Evolutionary conservation across 768 basidiomycete genomes (phyloP).

Genomic region (Mycena chlorophos): DNA sequence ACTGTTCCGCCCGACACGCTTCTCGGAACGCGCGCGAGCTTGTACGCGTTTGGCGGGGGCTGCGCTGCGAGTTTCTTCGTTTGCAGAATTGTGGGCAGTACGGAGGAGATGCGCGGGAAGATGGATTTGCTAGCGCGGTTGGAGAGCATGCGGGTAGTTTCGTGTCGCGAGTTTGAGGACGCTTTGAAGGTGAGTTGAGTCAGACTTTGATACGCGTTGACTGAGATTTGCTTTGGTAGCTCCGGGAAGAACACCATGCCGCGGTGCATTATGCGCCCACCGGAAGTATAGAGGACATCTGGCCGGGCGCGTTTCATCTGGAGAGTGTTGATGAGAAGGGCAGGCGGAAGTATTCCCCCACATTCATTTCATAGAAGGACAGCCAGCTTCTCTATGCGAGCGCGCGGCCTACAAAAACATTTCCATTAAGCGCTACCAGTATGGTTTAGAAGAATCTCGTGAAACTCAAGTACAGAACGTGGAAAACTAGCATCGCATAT

Average conservation of each 20-base stretch:
- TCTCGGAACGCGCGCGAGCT: constrained; percentile 78
- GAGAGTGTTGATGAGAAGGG: constrained; percentile 86
- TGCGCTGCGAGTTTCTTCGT: constrained; percentile 95
- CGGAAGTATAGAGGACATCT: constrained; percentile 88
- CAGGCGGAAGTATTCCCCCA: constrained; percentile 57
- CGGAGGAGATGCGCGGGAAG: constrained; percentile 74
- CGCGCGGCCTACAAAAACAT: too few relatives aligned
- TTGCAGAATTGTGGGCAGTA: constrained; percentile 84
- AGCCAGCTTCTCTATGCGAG: too few relatives aligned
- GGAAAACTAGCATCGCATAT: too few relatives aligned
- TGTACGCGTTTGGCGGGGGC: constrained; percentile 95
- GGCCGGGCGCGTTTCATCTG: constrained; percentile 93
- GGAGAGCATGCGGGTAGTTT: constrained; percentile 84
- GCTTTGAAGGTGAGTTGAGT: constrained; percentile 61
- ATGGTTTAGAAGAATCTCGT: too few relatives aligned
- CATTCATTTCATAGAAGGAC: too few relatives aligned
- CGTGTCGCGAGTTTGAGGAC: constrained; percentile 91
- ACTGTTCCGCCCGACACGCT: constrained; percentile 69
- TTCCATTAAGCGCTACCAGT: too few relatives aligned
- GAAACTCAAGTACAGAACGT: too few relatives aligned
- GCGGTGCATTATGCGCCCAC: constrained; percentile 79
- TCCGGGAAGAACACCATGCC: constrained; percentile 97
- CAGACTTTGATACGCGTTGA: constrained; percentile 2
- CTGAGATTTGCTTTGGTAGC: constrained; percentile 42
- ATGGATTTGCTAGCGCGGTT: constrained; percentile 80